Base-by-base conservation (phyloP, 768 basidiomycete species). In the Termitomyces titanicus region DNA sequence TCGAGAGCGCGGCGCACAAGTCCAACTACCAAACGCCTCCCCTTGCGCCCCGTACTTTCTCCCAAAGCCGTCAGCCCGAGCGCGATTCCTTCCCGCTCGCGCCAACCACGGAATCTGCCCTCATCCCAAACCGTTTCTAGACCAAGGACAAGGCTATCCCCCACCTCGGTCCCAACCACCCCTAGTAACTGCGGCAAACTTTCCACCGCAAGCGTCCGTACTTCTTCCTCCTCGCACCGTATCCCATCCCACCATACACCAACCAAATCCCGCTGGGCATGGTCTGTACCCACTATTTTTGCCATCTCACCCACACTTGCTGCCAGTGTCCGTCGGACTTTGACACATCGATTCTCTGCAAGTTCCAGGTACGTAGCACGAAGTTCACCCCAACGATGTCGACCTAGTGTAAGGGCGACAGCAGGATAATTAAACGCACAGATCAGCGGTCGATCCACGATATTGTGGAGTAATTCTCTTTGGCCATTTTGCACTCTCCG, bases 351-450 rank as follows among this genome's bases (percentile, higher is more conserved):
- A 63, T 85, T 80, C n/a, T 76, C 70, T 25, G 88, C 78, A 17
- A 98, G 77, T 9, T 78, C 71, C 18, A 80, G 68, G 71, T 95
- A 95, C 42, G 82, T 72, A 3, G 79, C 78, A 18, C 88, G 81
- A 22, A 98, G 70, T 54, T 87, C 82, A 31, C 52, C 61, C 96
- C 96, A 98, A 43, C 90, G 80, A 1, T 72, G 70, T 12, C 73
- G 72, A 4, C 96, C 96, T 25, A 97, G 75, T 0, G 94, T 89
- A 5, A 94, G 77, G 3, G 86, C 83, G 8, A 98, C 90, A 6
- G 94, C 95, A 22, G 96, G 96, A 65, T 90, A 89, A 71, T 97
- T 93, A 72, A 92, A 94, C 5, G 90, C 90, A 66, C 88, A 89
- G 40, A 92, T 84, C 20, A 92, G 74, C 1, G 88, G 81, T 11